Percentiles rank a stretch among this genome's conserved stretches.
Evolutionary conservation across 2,329 filamentous ascomycete genomes (phyloP).

Genomic region (Chaetomiaceae sp.): DNA sequence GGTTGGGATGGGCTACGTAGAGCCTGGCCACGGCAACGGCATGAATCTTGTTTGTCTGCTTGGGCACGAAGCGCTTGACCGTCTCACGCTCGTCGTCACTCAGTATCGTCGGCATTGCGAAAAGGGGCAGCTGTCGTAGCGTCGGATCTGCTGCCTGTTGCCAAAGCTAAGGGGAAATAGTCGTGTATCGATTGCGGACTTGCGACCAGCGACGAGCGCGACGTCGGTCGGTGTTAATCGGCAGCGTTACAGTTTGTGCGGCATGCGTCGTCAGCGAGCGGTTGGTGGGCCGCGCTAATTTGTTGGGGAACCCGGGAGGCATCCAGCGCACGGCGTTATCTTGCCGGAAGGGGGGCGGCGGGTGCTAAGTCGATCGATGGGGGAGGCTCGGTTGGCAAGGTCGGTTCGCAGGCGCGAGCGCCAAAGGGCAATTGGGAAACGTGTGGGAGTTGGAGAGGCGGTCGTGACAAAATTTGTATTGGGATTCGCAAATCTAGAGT

Average conservation of each 20-base stretch:
- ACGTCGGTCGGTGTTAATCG: not conserved
- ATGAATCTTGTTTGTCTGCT: slow-evolving; percentile 94
- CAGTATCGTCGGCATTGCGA: slow-evolving; percentile 61
- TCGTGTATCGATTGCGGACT: not conserved
- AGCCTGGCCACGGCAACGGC: slow-evolving; percentile 89
- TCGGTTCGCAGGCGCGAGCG: not conserved
- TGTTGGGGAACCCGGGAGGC: not conserved
- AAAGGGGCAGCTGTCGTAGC: not conserved
- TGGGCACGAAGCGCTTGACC: slow-evolving; percentile 90
- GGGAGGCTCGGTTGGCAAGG: not conserved
- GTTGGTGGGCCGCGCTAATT: slow-evolving; percentile 8
- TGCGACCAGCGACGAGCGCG: not conserved
- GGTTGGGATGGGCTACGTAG: slow-evolving; percentile 87
- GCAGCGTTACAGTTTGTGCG: not conserved
- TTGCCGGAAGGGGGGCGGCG: not conserved
- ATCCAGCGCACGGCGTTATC: slow-evolving; percentile 4
- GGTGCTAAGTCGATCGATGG: not conserved
- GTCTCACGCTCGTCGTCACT: slow-evolving; percentile 93
- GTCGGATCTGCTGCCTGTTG: not conserved
- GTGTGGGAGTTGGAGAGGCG: not conserved
- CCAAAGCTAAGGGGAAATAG: not conserved
- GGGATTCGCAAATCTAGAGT: not conserved
- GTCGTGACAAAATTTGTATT: not conserved
- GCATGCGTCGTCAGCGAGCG: not conserved
- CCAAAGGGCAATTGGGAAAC: not conserved